Base-by-base conservation (phyloP, 495 filamentous ascomycete genomes). In the Schizothecium vesticola region DNA sequence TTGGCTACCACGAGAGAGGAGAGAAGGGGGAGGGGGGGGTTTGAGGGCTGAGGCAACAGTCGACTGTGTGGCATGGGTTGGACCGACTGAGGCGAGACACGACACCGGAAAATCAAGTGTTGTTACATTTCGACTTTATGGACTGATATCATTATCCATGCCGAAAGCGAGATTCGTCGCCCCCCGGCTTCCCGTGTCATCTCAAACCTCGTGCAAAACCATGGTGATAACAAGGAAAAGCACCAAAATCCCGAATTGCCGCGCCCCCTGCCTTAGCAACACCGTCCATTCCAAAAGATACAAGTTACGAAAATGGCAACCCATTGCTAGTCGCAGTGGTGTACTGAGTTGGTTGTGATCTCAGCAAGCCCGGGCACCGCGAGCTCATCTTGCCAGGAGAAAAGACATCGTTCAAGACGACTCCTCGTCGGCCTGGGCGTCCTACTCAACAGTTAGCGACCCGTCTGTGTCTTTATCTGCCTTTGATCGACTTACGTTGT, bases 401-500 rank as follows among this genome's bases (percentile, higher is more conserved):
- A 68, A 73, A 74, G 68, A 71, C 63, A 65, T 61, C 65, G 60
- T 59, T 75, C 65, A 79, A 25, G 73, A 77, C 26, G 77, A 80
- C 70, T 77, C 76, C 58, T 83, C 81, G 67, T 81, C 80, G 73
- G 84, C 84, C 77, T 86, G 77, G 71, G 78, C 81, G 73, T 67
- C 56, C 63, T 70, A 56, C 31, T 72, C 66, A 70, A 72, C 36
- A 68, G 11, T 29, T 51, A 51, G 43, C 43, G 33, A 51, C 6
- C 43, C 43, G 19, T 51, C 43, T 51, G 19, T n/a, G 43, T 8
- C 43, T 6, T 6, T n/a, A 19, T n/a, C 5, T 51, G 33, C 65
- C 31, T 7, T 23, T 9, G 56, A 29, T 28, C 59, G 51, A 83
- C 88, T 85, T 83, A 94, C 91, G 72, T 91, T 87, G 86, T 98